Evolutionary conservation across 1,139 yeast species (phyloP), one percentile per base, ranked within the genome.

Genomic region (Maudiozyma humilis): DNA sequence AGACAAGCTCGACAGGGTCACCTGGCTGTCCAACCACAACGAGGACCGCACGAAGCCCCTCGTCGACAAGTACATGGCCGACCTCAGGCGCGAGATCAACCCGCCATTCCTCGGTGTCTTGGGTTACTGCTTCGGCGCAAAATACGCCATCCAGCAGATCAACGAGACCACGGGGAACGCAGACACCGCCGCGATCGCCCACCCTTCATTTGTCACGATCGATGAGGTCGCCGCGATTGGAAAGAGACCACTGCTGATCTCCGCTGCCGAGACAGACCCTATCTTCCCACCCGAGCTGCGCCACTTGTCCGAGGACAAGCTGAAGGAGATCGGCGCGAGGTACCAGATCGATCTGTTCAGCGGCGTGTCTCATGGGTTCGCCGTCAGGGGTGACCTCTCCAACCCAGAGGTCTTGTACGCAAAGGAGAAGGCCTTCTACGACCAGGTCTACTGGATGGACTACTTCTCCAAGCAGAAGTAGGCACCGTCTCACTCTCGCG

Each of bases 101-200:
- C 82, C 85, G 10, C 66, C 72, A 45, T 78, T 71, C 52, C 49
- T 82, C 23, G 79, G 72, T 42, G 77, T 78, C 16, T 66, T 82
- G 44, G 96, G 96, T 16, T 80, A 85, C 70, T 88, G 96, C 67
- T 87, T 72, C 54, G 96, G 96, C 56, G 95, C 88, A 42, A 82
- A 79, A 62, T 79, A 68, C 51, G 78, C 73, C 25, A 58, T 82
- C 40, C 77, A 73, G 47, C 72, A 80, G 45, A 65, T 82, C n/a
- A 64, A 74, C 3, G 65, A 75, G 2, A 62, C 64, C 15, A 67
- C 59, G 20, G 81, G 80, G 18, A 53, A 64, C 13, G 66, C 68
- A 13, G 73, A 78, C 48, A 82, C 72, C 29, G 87, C 75, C 53
- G 93, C 89, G 8, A 62, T 75, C 47, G 91, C 89, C 13, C 96